phyloP scores from a whole-genome alignment of 2,329 filamentous ascomycete genomes.

The Xylaria sp. region DNA sequence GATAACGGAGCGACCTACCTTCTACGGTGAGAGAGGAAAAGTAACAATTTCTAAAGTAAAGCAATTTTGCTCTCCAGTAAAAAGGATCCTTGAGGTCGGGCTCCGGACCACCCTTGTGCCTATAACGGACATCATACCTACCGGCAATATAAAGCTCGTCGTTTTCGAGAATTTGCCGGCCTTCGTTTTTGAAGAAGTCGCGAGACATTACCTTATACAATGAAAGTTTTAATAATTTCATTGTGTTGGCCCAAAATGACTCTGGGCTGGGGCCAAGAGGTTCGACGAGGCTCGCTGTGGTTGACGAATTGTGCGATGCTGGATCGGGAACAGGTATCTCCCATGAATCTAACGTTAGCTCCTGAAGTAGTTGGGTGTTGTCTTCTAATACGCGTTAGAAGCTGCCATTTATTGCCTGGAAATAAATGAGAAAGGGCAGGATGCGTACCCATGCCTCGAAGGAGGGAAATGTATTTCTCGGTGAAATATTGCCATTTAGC shows the following conservation, averaged over 20 bases:
- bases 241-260: neutral
- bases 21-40: neutral
- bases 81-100: neutral
- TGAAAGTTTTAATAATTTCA: neutral
- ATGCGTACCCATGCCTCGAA: neutral
- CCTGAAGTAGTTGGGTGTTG: neutral
- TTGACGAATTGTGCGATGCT: neutral
- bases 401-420: neutral
- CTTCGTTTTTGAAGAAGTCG: neutral
- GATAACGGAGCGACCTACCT: neutral
- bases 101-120: neutral
- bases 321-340: neutral
- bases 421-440: neutral
- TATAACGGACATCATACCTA: neutral
- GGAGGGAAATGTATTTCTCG: neutral
- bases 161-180: neutral
- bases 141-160: conserved; percentile 7
- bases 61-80: neutral
- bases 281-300: neutral
- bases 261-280: neutral
- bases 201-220: neutral
- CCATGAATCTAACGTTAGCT: neutral
- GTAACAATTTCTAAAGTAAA: neutral
- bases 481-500: conserved; percentile 8
- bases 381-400: neutral